phyloP scores from a whole-genome alignment of 805 yeast species.

The Teunomyces kruisii region DNA sequence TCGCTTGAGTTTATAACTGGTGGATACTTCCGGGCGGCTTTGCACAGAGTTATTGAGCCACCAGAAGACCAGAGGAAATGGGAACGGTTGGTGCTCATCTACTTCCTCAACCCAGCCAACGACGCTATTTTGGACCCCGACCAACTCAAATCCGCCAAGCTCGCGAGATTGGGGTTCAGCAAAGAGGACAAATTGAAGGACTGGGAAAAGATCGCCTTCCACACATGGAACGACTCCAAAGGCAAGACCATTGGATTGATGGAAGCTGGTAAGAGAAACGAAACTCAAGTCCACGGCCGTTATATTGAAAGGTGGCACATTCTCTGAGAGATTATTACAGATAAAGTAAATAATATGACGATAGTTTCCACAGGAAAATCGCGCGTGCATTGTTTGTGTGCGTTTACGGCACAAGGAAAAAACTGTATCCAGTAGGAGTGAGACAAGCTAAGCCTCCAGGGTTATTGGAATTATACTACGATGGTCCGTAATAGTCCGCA shows the following conservation, averaged over 20 bases:
- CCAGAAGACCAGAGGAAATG: constrained; percentile 39
- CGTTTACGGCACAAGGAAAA: too few species aligned
- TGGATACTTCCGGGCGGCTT: constrained; percentile 45
- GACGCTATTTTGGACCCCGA: constrained; percentile 43
- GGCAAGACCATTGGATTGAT: constrained; percentile 20
- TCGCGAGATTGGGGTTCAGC: constrained; percentile 29
- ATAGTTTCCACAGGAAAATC: too few species aligned
- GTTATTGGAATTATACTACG: too few species aligned
- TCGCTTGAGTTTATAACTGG: constrained; percentile 44
- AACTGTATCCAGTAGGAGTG: too few species aligned
- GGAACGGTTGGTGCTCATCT: constrained; percentile 40
- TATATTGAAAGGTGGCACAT: constrained; percentile 12
- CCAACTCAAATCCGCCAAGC: constrained; percentile 35
- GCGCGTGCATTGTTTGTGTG: too few species aligned
- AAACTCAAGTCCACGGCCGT: constrained; percentile 17
- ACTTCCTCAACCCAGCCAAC: constrained; percentile 41
- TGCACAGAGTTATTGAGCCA: constrained; percentile 50
- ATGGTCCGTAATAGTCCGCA: too few species aligned
- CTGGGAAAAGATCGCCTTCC: constrained; percentile 39
- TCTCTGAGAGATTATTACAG: too few species aligned
- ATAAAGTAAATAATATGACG: too few species aligned
- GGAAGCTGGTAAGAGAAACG: constrained; percentile 19
- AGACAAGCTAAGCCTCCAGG: too few species aligned
- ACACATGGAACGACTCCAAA: constrained; percentile 35
- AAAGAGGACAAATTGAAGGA: constrained; percentile 24